A percentile compares a stretch with the other conserved stretches of the same genome.
These are phyloP conservation scores for Ascochyta clinopodiicola DNA, from an alignment of 2,329 filamentous ascomycete species.

Conservation along the genomic window DNA sequence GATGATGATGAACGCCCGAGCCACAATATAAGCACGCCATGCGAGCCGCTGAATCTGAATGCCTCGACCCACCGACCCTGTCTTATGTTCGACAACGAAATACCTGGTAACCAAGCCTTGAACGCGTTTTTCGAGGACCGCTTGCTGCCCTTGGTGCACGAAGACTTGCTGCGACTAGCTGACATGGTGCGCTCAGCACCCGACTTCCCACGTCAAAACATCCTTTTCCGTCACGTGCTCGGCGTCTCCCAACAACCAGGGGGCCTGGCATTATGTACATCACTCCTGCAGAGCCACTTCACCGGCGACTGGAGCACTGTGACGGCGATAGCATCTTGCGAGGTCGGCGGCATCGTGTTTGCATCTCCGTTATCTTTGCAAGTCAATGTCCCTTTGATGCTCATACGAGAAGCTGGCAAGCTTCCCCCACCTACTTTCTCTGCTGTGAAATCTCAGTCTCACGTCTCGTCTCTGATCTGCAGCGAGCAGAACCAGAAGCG, in stretches of 20 bases:
- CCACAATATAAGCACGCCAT: conserved; percentile 5
- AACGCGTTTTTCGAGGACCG: conserved; percentile 51
- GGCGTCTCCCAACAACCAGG: conserved; percentile 59
- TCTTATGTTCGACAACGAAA: conserved; percentile 61
- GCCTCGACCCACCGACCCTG: conserved; percentile 48
- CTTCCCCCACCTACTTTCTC: conserved; percentile 62
- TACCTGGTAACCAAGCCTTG: conserved; percentile 48
- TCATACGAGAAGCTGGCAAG: conserved; percentile 65
- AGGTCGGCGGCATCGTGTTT: conserved; percentile 64
- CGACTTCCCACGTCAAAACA: conserved; percentile 59
- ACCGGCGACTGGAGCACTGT: conserved; percentile 56
- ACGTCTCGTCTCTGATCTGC: conserved; percentile 59
- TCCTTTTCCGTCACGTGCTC: conserved; percentile 66
- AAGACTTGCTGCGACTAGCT: conserved; percentile 56
- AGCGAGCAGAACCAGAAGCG: conserved; percentile 35
- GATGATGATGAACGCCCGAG: conserved; percentile 19
- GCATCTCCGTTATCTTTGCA: conserved; percentile 58
- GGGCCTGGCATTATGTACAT: conserved; percentile 60
- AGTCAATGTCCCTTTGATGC: conserved; percentile 53
- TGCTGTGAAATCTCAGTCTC: conserved; percentile 56
- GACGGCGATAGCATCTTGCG: conserved; percentile 59
- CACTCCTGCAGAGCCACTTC: conserved; percentile 58
- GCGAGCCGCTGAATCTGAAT: conserved; percentile 22
- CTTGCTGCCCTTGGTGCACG: conserved; percentile 57
- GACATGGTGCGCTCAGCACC: conserved; percentile 58